Evolutionary conservation across 352 stramenopile genomes (phyloP).

Genomic region (Blastocystis sp.): DNA sequence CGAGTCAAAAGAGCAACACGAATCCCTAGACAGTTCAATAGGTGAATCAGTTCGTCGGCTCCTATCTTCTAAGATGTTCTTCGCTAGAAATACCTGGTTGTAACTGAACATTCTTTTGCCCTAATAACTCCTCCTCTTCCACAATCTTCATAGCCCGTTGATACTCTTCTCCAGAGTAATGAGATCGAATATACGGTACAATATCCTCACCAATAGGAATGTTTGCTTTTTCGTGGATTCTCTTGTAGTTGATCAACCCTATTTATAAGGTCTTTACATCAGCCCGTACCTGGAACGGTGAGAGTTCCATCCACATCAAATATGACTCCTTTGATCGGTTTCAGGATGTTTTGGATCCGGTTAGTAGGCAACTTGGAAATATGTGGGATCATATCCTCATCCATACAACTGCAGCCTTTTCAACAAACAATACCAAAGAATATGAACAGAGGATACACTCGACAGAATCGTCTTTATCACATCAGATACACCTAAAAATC

Average conservation of each 20-base stretch:
- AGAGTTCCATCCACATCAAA: slow-evolving; percentile 54
- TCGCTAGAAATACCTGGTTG: neutral
- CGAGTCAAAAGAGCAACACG: slow-evolving; percentile 29
- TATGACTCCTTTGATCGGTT: slow-evolving; percentile 20
- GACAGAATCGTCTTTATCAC: neutral
- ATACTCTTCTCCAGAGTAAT: slow-evolving; percentile 47
- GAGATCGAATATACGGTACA: slow-evolving; percentile 18
- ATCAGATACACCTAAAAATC: slow-evolving; percentile 28
- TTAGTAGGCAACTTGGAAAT: neutral
- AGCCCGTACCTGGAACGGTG: neutral
- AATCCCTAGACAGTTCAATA: slow-evolving; percentile 37
- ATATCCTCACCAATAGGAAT: slow-evolving; percentile 40
- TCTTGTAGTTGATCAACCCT: slow-evolving; percentile 46
- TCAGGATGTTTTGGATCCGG: neutral
- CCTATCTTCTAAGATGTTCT: neutral
- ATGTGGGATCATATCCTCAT: neutral
- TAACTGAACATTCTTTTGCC: neutral
- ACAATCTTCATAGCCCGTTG: slow-evolving; percentile 8
- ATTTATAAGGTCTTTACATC: neutral
- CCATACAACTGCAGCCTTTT: slow-evolving; percentile 1
- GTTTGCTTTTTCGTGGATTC: neutral
- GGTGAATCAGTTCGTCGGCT: slow-evolving; percentile 5
- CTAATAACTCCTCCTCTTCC: slow-evolving; percentile 11
- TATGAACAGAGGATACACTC: neutral
- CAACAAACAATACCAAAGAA: slow-evolving; percentile 27